Evolutionary conservation across 164 flowering plant genomes (phyloP), one percentile per base, ranked within the genome.

Genomic region (Vitis rotundifolia): DNA sequence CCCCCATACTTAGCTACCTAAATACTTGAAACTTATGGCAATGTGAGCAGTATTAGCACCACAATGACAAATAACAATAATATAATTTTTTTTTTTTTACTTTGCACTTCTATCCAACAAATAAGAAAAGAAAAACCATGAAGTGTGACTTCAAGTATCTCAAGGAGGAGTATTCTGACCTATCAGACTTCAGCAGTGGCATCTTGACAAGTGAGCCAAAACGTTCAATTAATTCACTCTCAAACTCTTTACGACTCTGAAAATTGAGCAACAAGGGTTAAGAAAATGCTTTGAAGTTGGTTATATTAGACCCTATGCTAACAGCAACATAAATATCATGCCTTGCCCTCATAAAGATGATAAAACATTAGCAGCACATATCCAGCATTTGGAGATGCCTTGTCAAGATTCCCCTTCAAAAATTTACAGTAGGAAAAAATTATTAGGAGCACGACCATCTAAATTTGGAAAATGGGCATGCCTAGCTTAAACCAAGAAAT

Each of bases 341-440:
- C 99, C 95, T 91, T 93, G 73, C 97, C 97, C 72, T 93, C 97
- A 70, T 93, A 93, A 58, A 96, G 95, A 78, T 93, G 88, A 79
- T 91, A 93, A 81, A 96, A 96, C 97, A 93, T 87, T 31, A 93
- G 86, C 80, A 96, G 82, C 49, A 96, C 97, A 80, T 87, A 96
- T 37, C 99, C 97, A 68, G 91, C 97, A 85, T 90, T 91, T 68
- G 97, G 91, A 80, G 95, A 90, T 66, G 84, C 80, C 78, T 85
- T 87, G 79, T 96, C 99, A 68, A 96, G 92, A 84, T 90, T 90
- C 19, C 99, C 99, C 99, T 93, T 65, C 53, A 75, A 68, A 74
- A 71, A 60, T 62, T 11, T 18, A 72, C 9, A 71, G 28, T 47
- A 76, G 18, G 10, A 47, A 58, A 59, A 18, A 71, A 49, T 9